Evolutionary conservation across 2,329 filamentous ascomycete genomes (phyloP).

Genomic region (Delphinella strobiligena): DNA sequence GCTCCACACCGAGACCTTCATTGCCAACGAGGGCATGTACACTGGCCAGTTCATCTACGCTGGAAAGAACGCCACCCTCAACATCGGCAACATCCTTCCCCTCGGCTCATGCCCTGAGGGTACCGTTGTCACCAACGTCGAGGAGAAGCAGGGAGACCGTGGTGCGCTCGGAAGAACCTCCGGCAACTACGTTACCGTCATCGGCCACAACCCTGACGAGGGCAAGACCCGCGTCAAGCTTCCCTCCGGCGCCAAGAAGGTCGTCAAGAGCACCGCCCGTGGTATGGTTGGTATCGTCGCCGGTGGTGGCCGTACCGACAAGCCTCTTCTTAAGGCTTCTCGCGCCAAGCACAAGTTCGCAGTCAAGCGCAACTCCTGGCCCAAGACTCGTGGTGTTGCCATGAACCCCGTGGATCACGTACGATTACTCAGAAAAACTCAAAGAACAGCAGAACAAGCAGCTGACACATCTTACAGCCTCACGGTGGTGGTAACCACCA

Average conservation of each 20-base stretch:
- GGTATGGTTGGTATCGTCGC: constrained; percentile 99
- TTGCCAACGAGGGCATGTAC: constrained; percentile 99
- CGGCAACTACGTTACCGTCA: constrained; percentile 97
- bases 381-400: constrained; percentile 99
- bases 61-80: constrained; percentile 95
- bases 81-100: constrained; percentile 94
- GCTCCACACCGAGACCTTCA: constrained; percentile 97
- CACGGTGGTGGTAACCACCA: constrained; percentile 89
- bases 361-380: constrained; percentile 99
- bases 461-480: constrained; percentile 27
- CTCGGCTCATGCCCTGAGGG: constrained; percentile 92
- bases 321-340: constrained; percentile 98
- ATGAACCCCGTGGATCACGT: constrained; percentile 99
- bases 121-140: constrained; percentile 98
- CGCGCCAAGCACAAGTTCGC: constrained; percentile 99
- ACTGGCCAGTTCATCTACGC: constrained; percentile 99
- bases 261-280: constrained; percentile 79
- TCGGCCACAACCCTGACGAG: constrained; percentile 96
- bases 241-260: constrained; percentile 97
- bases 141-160: constrained; percentile 97
- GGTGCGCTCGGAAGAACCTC: constrained; percentile 93
- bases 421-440: constrained; percentile 27
- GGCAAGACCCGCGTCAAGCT: constrained; percentile 99
- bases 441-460: constrained; percentile 10
- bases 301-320: constrained; percentile 98